Base-by-base conservation (phyloP, 1,284 basidiomycete species). In the Sanghuangporus weigelae region DNA sequence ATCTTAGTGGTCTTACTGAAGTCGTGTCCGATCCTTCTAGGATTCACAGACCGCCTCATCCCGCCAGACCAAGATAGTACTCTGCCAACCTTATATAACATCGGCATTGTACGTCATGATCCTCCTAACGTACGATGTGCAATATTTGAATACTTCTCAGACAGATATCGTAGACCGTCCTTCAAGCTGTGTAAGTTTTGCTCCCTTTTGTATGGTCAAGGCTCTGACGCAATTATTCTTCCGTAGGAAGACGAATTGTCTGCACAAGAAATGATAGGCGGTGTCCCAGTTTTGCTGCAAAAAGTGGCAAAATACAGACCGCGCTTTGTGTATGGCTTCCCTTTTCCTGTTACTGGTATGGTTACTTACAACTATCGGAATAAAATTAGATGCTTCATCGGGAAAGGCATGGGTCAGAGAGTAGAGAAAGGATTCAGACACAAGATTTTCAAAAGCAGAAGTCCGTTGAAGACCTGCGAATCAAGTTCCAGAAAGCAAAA, bases 321-420 rank as follows among this genome's bases (percentile, higher is more conserved):
- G 0, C 76, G 76, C 2, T 75, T 89, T 3, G 80, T 90, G 53
- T 54, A 54, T 1, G 31, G 16, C 26, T 36, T 14, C 31, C 16
- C 16, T 46, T n/a, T 46, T 46, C 16, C 16, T 46, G 0, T 89
- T 87, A 67, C 90, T 92, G 69, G 85, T 92, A 4, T 90, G 90
- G 0, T 91, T 92, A 38, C n/a, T 48, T 4, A 44, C 44, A 12
- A 44, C 67, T 39, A 71, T 76, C 1, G 26, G 26, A 31, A 31
- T 31, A 31, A 31, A 31, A 75, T 78, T 16, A 54, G 53, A 11
- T 78, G 78, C 63, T 79, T 80, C 62, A 78, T 81, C 39, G 79
- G 79, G 1, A 80, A 79, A 69, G 77, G 75, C 63, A 80, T 82
- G 44, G 79, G 77, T 75, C 74, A 78, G 57, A 71, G 75, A n/a